Evolutionary conservation across 2,329 filamentous ascomycete species (phyloP).

Genomic region (Xylariales sp.): DNA sequence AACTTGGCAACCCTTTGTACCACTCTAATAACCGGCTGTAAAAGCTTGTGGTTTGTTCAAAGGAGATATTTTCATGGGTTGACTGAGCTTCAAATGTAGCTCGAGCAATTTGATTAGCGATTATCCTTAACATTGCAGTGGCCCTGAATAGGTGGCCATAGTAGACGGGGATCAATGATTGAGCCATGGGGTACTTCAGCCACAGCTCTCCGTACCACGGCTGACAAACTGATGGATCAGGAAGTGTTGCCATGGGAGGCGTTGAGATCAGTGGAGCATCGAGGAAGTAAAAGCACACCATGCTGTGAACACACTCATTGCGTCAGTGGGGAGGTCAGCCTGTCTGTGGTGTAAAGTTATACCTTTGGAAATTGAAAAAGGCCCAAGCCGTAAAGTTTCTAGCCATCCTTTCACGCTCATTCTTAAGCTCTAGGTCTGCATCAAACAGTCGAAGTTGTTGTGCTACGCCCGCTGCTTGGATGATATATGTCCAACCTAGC

Average conservation of each 20-base stretch:
- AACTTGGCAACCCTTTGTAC: slow-evolving; percentile 18
- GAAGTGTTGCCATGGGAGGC: slow-evolving; percentile 17
- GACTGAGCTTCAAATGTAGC: neutral
- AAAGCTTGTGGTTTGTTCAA: neutral
- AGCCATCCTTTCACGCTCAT: slow-evolving; percentile 16
- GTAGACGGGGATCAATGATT: slow-evolving; percentile 13
- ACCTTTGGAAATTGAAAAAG: no score
- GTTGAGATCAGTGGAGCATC: slow-evolving; percentile 15
- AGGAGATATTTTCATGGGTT: neutral
- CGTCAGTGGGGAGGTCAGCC: no score
- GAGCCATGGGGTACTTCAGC: slow-evolving; percentile 20
- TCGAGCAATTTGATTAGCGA: slow-evolving; percentile 18
- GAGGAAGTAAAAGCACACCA: slow-evolving; percentile 16
- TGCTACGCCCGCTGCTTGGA: slow-evolving; percentile 27
- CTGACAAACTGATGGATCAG: slow-evolving; percentile 17
- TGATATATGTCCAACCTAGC: slow-evolving; percentile 28
- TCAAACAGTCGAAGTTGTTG: slow-evolving; percentile 25
- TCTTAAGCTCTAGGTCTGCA: slow-evolving; percentile 9
- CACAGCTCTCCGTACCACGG: slow-evolving; percentile 25
- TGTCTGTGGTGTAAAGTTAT: no score
- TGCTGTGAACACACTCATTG: no score
- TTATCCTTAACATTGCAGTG: slow-evolving; percentile 19
- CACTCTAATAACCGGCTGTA: slow-evolving; percentile 1
- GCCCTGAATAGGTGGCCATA: slow-evolving; percentile 20
- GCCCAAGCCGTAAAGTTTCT: no score